Evolutionary conservation across 805 yeast genomes (phyloP), one percentile per base, ranked within the genome.

Genomic region (Metschnikowia borealis): DNA sequence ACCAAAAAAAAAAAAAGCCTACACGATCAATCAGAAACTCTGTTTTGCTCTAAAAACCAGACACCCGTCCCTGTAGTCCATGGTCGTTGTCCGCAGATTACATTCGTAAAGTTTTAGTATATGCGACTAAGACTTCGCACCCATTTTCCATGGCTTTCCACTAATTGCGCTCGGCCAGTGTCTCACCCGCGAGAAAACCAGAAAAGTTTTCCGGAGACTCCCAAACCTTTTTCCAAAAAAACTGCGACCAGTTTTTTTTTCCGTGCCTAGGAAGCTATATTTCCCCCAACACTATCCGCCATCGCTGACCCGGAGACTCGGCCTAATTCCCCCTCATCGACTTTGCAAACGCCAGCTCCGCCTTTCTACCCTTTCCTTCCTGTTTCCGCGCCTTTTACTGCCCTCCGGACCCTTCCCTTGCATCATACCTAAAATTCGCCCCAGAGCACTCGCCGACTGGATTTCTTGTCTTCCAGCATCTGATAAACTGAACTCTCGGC

Each of bases 161-260:
- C 15, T 20, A 20, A 20, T 41, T 42, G 45, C 45, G 45, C 45
- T 32, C 45, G 45, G 45, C 45, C 45, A 42, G 45, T 42, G 38
- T 42, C 34, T 39, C 43, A 39, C 21, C 44, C 46, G 46, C 46
- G 38, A 21, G 39, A 39, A 29, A 39, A 44, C 39, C 46, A 44
- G 23, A 44, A 44, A 44, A 44, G 34, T 44, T 44, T 44, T 44
- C 39, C 46, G 32, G 39, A 17, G 23, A 40, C 17, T 36, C 26
- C 29, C 46, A 39, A 11, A 38, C 4, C 31, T 38, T 33, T 37
- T 34, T 32, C n/a, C 35, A 15, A 23, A 26, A 35, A 35, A 35
- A 26, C 46, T 35, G 33, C 46, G 46, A 35, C 46, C 38, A 42
- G 46, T 34, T 43, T 44, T 44, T 40, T 43, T 43, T 41, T 41